Evolutionary conservation across 176 grass and related monocot genomes (phyloP), one percentile per base, ranked within the genome.

Genomic region (Avena atlantica): DNA sequence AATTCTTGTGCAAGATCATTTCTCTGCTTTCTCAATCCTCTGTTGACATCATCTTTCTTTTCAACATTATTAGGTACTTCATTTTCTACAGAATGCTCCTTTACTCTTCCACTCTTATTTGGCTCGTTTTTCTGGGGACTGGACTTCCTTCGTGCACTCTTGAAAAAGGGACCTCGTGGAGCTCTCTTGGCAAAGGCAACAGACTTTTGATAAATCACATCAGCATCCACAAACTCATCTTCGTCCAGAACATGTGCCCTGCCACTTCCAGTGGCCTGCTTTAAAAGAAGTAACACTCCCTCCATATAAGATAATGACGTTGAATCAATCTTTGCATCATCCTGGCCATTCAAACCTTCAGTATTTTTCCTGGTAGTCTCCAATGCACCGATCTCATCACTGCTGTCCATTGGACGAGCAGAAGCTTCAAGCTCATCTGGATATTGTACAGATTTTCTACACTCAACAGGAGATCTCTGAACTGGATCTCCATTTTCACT

Each of bases 121-220:
- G 45, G 64, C 20, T 63, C 59, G 64, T 17, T 78, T 17, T 25
- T 89, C 20, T 51, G 24, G 17, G 14, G 24, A 57, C 20, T 37
- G 12, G 64, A 34, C 81, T 90, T 93, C 61, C 78, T 92, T 73
- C 36, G 73, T 77, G 65, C 76, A 61, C 31, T 52, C 76, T 83
- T 74, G 58, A 88, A 92, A 49, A 78, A 3, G 3, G 80, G 93
- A 60, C 83, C 89, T 42, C 66, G 74, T 3, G 86, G 91, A 85
- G 90, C 85, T 65, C 37, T 91, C 88, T 94, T 95, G 62, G 90
- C 67, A 74, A 95, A 86, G 48, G 88, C 90, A 79, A 92, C 84
- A 61, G 92, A 87, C 62, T 88, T 95, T 85, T 94, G 49, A 83
- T 91, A 94, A 11, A 94, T 87, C 60, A 87, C 45, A 75, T 95